Conservation (phyloP, 192 early-diverging fungal genomes). For the Pilaira anomala region DNA sequence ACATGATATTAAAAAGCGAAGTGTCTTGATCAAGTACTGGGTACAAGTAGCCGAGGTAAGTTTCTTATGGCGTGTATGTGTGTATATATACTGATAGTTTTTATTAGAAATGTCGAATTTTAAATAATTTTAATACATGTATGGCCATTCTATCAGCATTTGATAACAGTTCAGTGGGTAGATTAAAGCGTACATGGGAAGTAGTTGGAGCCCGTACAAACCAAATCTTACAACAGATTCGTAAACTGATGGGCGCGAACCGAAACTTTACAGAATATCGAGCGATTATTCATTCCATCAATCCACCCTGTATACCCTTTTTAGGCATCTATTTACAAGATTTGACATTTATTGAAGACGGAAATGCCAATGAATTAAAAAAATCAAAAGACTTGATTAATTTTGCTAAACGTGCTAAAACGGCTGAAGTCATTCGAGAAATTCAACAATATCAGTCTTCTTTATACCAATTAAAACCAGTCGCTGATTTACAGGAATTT, state of each 20-base stretch:
- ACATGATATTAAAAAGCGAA: constrained; percentile 75
- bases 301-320: constrained; percentile 81
- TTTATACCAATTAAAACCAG: constrained; percentile 72
- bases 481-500: constrained; percentile 80
- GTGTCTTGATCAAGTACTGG: constrained; percentile 74
- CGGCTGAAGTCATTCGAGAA: constrained; percentile 84
- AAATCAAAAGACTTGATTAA: constrained; percentile 76
- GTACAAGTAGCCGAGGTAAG: constrained; percentile 74
- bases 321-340: constrained; percentile 84
- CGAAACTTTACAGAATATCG: constrained; percentile 85
- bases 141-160: constrained; percentile 85
- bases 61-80: too few species aligned
- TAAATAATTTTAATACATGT: constrained; percentile 93
- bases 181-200: constrained; percentile 91
- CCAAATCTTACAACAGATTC: constrained; percentile 59
- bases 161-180: constrained; percentile 81
- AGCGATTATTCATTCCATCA: constrained; percentile 74
- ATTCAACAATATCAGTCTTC: constrained; percentile 87
- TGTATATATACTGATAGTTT: not conserved
- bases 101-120: constrained; percentile 55
- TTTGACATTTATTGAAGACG: constrained; percentile 88
- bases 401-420: constrained; percentile 84
- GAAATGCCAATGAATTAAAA: constrained; percentile 71
- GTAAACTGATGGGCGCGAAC: constrained; percentile 69
- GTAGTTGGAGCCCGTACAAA: constrained; percentile 49